A percentile compares a stretch with the other conserved stretches of the same genome.
Conservation (phyloP, 495 filamentous ascomycete species). For the Aspergillus steynii region DNA sequence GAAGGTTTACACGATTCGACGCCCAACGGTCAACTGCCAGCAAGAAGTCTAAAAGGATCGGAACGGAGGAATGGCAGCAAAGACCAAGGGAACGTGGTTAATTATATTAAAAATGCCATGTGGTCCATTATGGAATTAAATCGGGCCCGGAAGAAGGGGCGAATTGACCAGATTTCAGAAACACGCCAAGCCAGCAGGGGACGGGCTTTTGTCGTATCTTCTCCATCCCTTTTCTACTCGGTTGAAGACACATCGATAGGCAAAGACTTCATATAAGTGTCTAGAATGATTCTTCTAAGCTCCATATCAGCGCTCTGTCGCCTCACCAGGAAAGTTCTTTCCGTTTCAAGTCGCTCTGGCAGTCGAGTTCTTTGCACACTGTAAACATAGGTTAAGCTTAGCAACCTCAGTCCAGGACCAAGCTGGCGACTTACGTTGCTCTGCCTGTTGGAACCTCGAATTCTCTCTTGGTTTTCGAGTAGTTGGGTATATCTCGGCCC, state of each 20-base stretch:
- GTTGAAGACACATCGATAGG: too few relatives aligned
- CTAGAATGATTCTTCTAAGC: background rate
- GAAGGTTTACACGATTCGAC: conserved; percentile 13
- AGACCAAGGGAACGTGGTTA: too few relatives aligned
- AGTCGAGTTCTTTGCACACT: conserved; percentile 43
- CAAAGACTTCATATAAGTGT: background rate
- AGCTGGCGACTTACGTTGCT: conserved; percentile 30
- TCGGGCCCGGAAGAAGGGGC: background rate
- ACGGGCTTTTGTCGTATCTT: background rate
- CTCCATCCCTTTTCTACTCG: background rate
- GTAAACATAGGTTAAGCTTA: background rate
- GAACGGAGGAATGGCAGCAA: too few relatives aligned
- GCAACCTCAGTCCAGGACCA: background rate
- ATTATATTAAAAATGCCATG: background rate
- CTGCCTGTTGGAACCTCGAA: conserved; percentile 34
- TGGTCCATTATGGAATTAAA: background rate
- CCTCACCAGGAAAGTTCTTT: conserved; percentile 15
- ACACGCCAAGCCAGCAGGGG: background rate
- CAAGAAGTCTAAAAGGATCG: background rate
- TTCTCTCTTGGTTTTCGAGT: conserved; percentile 33
- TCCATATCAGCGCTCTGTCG: background rate
- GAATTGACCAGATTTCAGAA: background rate
- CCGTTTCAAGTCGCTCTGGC: conserved; percentile 8
- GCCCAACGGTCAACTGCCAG: background rate
- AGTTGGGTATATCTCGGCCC: conserved; percentile 30